These are phyloP conservation scores for Blastomyces percursus DNA, from an alignment of 2,329 filamentous ascomycete genomes.

Conservation along the genomic window DNA sequence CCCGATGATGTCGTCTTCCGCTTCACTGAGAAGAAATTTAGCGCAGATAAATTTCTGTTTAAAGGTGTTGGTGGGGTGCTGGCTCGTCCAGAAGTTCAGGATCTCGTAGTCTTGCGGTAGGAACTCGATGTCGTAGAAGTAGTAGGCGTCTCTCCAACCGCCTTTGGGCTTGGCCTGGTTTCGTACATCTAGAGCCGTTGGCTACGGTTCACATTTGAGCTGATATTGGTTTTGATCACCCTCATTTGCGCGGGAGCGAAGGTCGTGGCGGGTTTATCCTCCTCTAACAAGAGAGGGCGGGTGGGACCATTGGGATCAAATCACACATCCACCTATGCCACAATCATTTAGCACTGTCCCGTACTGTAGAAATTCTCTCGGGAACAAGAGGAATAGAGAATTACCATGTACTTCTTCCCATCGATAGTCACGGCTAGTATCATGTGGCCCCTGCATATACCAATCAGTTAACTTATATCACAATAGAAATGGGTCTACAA, in stretches of 20 bases:
- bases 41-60: constrained; percentile 43
- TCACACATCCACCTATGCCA: constrained; percentile 46
- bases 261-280: constrained; percentile 29
- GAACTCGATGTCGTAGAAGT: constrained; percentile 57
- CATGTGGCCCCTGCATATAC: constrained; percentile 40
- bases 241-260: constrained; percentile 48
- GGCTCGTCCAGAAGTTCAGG: constrained; percentile 48
- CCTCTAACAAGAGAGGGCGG: constrained; percentile 44
- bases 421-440: constrained; percentile 50
- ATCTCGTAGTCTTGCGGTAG: constrained; percentile 49
- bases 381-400: constrained; percentile 8
- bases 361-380: neutral
- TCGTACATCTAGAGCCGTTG: constrained; percentile 54
- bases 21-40: constrained; percentile 44
- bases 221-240: constrained; percentile 39
- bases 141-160: constrained; percentile 52
- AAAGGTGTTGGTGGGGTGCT: constrained; percentile 42
- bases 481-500: neutral
- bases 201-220: constrained; percentile 34
- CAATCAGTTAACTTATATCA: neutral
- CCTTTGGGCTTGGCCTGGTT: constrained; percentile 39
- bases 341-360: neutral
- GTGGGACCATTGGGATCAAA: constrained; percentile 55
- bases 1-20: constrained; percentile 39
- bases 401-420: constrained; percentile 34